These are phyloP conservation scores for Orbilia ellipsospora DNA, from an alignment of 2,329 filamentous ascomycete species.

Conservation along the genomic window DNA sequence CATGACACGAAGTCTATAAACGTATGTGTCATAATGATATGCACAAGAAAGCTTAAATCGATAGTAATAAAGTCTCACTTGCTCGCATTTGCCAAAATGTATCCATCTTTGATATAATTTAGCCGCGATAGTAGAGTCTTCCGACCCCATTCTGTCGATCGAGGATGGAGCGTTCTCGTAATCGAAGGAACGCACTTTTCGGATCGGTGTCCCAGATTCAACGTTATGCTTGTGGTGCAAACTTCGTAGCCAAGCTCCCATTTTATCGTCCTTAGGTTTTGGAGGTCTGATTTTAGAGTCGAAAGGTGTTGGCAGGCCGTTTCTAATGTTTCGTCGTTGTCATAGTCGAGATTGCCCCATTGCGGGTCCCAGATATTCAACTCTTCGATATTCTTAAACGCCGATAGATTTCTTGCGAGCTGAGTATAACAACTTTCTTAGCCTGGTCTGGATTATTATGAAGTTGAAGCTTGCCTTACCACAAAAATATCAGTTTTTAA, in stretches of 20 bases:
- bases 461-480: conserved; percentile 5
- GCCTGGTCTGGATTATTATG: no score
- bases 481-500: not conserved
- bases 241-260: conserved; percentile 32
- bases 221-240: not conserved
- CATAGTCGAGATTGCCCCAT: conserved; percentile 20
- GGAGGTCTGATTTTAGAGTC: not conserved
- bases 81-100: conserved; percentile 3
- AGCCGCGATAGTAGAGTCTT: conserved; percentile 10
- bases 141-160: not conserved
- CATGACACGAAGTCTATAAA: no score
- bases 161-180: not conserved
- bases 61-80: no score
- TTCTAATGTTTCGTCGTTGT: not conserved
- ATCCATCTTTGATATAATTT: conserved; percentile 39
- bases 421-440: not conserved
- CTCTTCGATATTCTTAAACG: conserved; percentile 17
- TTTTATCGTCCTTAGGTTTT: conserved; percentile 8
- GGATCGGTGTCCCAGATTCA: not conserved
- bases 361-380: conserved; percentile 40
- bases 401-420: conserved; percentile 13
- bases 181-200: not conserved
- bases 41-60: no score
- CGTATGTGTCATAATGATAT: no score
- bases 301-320: conserved; percentile 7